phyloP scores from a whole-genome alignment of 208 protist species.

The Wallacemonas rigidus region DNA sequence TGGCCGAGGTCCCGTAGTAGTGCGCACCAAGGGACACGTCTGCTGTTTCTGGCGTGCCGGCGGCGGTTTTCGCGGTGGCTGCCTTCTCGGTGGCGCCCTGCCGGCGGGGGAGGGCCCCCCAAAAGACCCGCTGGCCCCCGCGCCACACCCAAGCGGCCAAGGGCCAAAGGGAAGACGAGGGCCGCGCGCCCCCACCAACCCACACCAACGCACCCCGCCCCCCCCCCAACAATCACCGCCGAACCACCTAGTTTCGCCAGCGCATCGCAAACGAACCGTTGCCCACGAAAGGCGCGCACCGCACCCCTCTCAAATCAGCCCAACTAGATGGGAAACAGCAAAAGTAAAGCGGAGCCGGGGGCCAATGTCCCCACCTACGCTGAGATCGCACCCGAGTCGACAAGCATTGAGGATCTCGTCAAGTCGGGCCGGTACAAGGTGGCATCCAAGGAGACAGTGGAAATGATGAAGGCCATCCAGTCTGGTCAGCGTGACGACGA shows the following conservation, averaged over 20 bases:
- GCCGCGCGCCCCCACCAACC: too few relatives aligned
- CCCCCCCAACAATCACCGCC: too few relatives aligned
- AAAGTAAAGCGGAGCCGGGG: conserved; percentile 23
- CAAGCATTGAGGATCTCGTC: conserved; percentile 74
- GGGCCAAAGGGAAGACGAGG: too few relatives aligned
- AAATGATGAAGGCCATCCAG: conserved; percentile 84
- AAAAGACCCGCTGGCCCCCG: too few relatives aligned
- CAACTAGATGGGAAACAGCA: conserved; percentile 32
- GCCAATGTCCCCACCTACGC: conserved; percentile 42
- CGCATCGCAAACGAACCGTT: too few relatives aligned
- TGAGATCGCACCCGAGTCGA: conserved; percentile 64
- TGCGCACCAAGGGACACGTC: conserved; percentile 8
- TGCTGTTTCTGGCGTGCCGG: neutral
- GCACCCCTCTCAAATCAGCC: too few relatives aligned
- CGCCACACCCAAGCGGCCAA: too few relatives aligned
- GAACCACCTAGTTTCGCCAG: too few relatives aligned
- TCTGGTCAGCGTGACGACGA: conserved; percentile 36
- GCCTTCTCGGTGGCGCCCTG: neutral
- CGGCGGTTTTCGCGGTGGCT: neutral
- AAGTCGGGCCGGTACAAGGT: conserved; percentile 75
- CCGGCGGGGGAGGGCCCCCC: too few relatives aligned
- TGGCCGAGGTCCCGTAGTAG: neutral
- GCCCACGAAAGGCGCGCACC: too few relatives aligned
- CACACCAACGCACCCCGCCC: too few relatives aligned
- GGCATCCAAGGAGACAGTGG: conserved; percentile 59